These are phyloP conservation scores for Zygnema circumcarinatum DNA, from an alignment of 139 green algal species.

Conservation along the genomic window DNA sequence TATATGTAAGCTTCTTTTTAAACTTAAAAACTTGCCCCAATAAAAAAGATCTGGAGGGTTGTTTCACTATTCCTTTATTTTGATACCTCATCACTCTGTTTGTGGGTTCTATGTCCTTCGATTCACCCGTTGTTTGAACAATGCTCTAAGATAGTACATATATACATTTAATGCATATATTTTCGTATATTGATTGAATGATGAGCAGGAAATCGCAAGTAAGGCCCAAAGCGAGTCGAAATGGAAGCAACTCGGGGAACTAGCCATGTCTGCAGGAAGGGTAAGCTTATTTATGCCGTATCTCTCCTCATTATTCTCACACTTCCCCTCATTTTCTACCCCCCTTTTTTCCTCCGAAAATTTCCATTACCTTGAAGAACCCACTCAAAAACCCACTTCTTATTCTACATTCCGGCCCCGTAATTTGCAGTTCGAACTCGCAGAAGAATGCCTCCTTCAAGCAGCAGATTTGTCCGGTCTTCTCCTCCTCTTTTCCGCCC, in stretches of 20 bases:
- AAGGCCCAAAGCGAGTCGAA: conserved; percentile 78
- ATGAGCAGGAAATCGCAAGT: conserved; percentile 74
- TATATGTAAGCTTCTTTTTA: conserved; percentile 63
- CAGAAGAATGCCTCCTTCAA: conserved; percentile 75
- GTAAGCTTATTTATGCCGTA: conserved; percentile 13
- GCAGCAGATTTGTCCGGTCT: conserved; percentile 85
- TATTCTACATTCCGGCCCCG: no score
- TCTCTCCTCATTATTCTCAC: not conserved
- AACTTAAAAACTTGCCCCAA: no score
- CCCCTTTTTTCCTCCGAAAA: no score
- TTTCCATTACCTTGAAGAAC: no score
- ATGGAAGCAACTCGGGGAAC: conserved; percentile 95
- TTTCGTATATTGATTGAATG: no score
- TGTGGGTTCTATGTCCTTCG: not conserved
- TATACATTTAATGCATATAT: no score
- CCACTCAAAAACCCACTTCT: no score
- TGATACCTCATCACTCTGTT: not conserved
- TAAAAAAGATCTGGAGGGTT: not conserved
- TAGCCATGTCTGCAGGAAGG: conserved; percentile 78
- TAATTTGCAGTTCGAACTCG: conserved; percentile 74
- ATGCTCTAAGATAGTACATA: no score
- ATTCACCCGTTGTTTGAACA: no score
- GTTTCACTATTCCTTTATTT: not conserved
- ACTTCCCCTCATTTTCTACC: no score
- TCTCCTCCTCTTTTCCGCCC: conserved; percentile 83